Percentiles rank a stretch among this genome's conserved stretches.
Conservation (phyloP, 1,139 yeast genomes). For the Magnusiomyces paraingens region DNA sequence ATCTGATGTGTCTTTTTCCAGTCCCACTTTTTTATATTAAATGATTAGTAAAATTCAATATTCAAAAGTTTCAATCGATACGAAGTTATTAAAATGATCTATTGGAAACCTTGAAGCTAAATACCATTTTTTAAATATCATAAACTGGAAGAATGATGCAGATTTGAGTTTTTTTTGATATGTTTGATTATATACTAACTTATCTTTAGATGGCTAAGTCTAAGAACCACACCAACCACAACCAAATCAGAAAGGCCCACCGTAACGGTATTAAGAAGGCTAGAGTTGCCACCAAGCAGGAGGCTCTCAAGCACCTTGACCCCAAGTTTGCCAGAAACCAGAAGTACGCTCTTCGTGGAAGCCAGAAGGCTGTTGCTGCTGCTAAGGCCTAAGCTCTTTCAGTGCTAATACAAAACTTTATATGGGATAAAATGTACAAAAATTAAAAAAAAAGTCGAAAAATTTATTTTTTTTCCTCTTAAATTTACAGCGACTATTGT, state of each 20-base stretch:
- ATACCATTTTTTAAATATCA: too few relatives aligned
- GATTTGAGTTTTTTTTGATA: too few relatives aligned
- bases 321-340: constrained; percentile 99
- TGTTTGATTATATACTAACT: background rate
- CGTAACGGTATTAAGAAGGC: constrained; percentile 99
- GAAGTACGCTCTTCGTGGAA: constrained; percentile 40
- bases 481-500: background rate
- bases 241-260: constrained; percentile 99
- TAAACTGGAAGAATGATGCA: too few relatives aligned
- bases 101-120: too few relatives aligned
- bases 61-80: too few relatives aligned
- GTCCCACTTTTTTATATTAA: background rate
- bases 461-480: background rate
- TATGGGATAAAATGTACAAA: constrained; percentile 1
- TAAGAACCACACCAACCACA: constrained; percentile 99
- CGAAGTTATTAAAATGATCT: too few relatives aligned
- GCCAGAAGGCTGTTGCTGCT: constrained; percentile 9
- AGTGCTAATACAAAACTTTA: background rate
- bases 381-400: background rate
- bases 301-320: constrained; percentile 97
- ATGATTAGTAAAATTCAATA: too few relatives aligned
- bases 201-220: constrained; percentile 31
- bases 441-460: background rate
- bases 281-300: constrained; percentile 85
- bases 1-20: background rate